Evolutionary conservation across 2,329 filamentous ascomycete genomes (phyloP).

Genomic region (Penicillium sp.): DNA sequence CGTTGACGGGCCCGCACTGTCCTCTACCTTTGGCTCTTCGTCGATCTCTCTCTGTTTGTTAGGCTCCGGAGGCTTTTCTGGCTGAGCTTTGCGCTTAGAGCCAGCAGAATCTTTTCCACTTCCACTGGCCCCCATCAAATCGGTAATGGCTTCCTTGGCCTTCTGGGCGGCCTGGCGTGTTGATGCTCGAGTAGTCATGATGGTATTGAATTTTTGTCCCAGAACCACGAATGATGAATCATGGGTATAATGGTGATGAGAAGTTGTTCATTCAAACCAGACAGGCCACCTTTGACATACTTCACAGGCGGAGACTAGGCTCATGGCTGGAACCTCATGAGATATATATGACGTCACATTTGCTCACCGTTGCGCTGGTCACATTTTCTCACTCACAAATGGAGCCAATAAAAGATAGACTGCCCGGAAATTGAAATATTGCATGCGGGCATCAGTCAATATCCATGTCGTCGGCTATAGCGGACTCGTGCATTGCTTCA

Average conservation of each 20-base stretch:
- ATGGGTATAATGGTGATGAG: not conserved
- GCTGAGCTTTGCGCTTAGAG: conserved; percentile 42
- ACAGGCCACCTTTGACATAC: not conserved
- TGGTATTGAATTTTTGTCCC: not conserved
- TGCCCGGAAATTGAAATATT: not conserved
- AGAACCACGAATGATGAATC: not conserved
- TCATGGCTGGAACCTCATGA: conserved; percentile 12
- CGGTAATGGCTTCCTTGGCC: conserved; percentile 43
- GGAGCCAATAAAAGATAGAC: not conserved
- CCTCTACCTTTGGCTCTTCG: conserved; percentile 27
- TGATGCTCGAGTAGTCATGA: conserved; percentile 40
- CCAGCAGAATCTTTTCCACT: conserved; percentile 29
- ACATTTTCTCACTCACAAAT: not conserved
- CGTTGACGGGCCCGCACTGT: conserved; percentile 6
- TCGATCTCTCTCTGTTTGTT: conserved; percentile 41
- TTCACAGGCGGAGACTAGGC: not conserved
- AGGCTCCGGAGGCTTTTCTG: conserved; percentile 22
- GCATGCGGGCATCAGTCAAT: conserved; percentile 27
- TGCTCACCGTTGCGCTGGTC: not conserved
- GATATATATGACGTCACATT: conserved; percentile 37
- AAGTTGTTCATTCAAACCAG: not conserved
- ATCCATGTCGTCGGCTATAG: conserved; percentile 35
- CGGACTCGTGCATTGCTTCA: conserved; percentile 12
- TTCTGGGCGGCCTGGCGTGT: conserved; percentile 46
- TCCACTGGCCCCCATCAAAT: conserved; percentile 30